Evolutionary conservation across 2,329 filamentous ascomycete genomes (phyloP).

Genomic region (Fusarium sp.): DNA sequence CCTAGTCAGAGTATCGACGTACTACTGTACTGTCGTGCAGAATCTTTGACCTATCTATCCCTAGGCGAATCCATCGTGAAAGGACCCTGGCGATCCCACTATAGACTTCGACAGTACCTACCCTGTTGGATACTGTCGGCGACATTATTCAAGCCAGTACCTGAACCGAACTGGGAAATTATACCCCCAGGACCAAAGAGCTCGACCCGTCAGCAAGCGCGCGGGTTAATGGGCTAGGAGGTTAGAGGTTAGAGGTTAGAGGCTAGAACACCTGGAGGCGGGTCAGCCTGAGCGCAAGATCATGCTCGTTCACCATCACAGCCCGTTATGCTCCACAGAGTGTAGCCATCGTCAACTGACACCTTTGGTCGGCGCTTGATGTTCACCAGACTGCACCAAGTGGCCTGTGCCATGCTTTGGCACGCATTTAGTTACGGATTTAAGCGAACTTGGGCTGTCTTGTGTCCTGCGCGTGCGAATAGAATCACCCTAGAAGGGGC

Average conservation of each 20-base stretch:
- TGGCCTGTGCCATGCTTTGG: slow-evolving; percentile 38
- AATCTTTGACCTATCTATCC: neutral
- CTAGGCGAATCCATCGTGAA: slow-evolving; percentile 32
- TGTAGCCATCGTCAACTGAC: slow-evolving; percentile 44
- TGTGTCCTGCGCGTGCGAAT: slow-evolving; percentile 24
- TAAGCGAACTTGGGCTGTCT: slow-evolving; percentile 18
- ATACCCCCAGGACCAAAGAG: slow-evolving; percentile 1
- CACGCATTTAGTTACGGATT: slow-evolving; percentile 30
- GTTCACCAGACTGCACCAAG: slow-evolving; percentile 22
- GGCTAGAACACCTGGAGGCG: slow-evolving; percentile 29
- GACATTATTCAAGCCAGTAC: slow-evolving; percentile 24
- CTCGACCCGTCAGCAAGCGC: slow-evolving; percentile 24
- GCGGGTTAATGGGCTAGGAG: slow-evolving; percentile 3
- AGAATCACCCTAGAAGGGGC: slow-evolving; percentile 27
- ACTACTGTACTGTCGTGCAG: slow-evolving; percentile 26
- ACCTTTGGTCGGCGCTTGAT: slow-evolving; percentile 31
- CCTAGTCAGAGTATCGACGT: slow-evolving; percentile 7
- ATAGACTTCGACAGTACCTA: slow-evolving; percentile 25
- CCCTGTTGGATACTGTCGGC: no score
- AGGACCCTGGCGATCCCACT: slow-evolving; percentile 47
- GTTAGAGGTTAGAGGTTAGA: neutral
- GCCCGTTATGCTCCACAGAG: slow-evolving; percentile 15
- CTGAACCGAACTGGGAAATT: slow-evolving; percentile 7
- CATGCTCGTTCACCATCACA: slow-evolving; percentile 24
- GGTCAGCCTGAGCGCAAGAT: slow-evolving; percentile 36